Percentiles rank a stretch among this genome's conserved stretches.
Evolutionary conservation across 169 alveolate genomes (phyloP).

Genomic region (Cryptosporidium canis): DNA sequence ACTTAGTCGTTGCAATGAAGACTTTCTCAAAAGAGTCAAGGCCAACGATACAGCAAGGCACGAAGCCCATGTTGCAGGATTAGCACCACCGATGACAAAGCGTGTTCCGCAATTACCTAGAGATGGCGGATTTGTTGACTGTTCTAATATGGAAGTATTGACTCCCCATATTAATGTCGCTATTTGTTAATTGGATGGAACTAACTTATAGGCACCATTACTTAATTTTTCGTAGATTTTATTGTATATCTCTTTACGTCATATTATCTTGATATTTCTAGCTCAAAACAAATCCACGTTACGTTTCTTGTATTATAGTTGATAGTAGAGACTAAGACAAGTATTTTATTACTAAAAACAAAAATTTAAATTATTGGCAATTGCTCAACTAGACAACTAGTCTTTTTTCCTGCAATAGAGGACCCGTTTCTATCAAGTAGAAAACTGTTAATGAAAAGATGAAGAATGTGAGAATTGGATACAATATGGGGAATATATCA

Average conservation of each 20-base stretch:
- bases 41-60: slow-evolving; percentile 89
- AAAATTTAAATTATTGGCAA: too few relatives aligned
- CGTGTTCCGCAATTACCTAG: slow-evolving; percentile 51
- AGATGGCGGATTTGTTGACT: slow-evolving; percentile 71
- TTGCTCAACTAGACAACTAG: neutral
- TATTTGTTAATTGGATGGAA: slow-evolving; percentile 26
- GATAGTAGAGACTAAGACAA: too few relatives aligned
- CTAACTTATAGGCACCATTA: neutral
- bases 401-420: slow-evolving; percentile 18
- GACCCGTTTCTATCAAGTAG: slow-evolving; percentile 49
- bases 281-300: too few relatives aligned
- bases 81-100: slow-evolving; percentile 58
- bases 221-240: neutral
- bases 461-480: slow-evolving; percentile 66
- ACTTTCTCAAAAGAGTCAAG: slow-evolving; percentile 93
- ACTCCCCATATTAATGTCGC: slow-evolving; percentile 62
- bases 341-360: too few relatives aligned
- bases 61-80: slow-evolving; percentile 84
- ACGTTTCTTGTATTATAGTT: too few relatives aligned
- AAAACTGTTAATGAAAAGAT: slow-evolving; percentile 51
- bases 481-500: slow-evolving; percentile 50
- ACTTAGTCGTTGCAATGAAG: slow-evolving; percentile 95
- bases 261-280: too few relatives aligned
- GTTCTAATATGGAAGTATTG: slow-evolving; percentile 67
- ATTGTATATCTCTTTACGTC: neutral